These are phyloP conservation scores for Colletotrichum cereale DNA, from an alignment of 2,329 filamentous ascomycete genomes.

Conservation along the genomic window DNA sequence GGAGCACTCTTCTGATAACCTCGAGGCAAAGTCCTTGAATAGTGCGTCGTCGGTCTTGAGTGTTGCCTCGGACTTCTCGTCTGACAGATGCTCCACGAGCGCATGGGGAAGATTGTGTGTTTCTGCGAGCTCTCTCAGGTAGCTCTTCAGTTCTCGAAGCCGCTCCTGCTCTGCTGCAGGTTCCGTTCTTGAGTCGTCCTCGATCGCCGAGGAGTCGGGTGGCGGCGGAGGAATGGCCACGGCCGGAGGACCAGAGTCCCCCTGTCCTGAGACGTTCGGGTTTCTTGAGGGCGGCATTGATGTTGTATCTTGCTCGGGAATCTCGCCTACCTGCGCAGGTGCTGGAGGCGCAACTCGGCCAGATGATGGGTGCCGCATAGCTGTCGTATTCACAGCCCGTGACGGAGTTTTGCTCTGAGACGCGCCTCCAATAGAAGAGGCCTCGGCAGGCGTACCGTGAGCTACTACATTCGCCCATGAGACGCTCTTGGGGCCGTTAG, in stretches of 20 bases:
- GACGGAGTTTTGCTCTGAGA: neutral
- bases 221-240: neutral
- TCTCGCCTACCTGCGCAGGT: too few relatives aligned
- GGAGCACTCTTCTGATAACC: neutral
- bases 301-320: neutral
- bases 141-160: neutral
- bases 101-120: neutral
- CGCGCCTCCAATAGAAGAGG: neutral
- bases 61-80: neutral
- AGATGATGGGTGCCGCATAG: neutral
- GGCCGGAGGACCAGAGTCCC: neutral
- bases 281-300: neutral
- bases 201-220: too few relatives aligned
- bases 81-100: neutral
- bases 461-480: neutral
- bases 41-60: neutral
- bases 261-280: neutral
- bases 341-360: neutral
- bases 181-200: too few relatives aligned
- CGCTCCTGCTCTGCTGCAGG: neutral
- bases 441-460: neutral
- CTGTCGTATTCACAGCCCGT: too few relatives aligned
- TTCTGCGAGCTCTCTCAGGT: neutral
- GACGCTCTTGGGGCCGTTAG: neutral
- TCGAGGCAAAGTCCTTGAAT: neutral